phyloP scores from a whole-genome alignment of 2,329 filamentous ascomycete genomes.

The Claviceps sp. region DNA sequence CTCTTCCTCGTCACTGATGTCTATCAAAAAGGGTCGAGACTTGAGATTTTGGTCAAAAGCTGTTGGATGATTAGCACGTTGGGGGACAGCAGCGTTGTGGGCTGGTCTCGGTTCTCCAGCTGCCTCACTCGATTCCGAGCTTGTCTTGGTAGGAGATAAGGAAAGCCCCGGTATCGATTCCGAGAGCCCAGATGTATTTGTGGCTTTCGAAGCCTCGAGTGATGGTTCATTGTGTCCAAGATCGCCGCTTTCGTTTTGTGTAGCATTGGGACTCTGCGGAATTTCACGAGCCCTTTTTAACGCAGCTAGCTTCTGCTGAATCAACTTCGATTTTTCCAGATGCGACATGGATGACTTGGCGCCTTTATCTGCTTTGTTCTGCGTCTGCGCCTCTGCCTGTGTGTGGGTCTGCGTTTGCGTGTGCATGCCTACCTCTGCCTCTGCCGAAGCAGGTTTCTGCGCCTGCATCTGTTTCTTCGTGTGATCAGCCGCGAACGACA shows the following conservation, averaged over 20 bases:
- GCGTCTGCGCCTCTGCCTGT: background rate
- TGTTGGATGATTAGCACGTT: constrained; percentile 10
- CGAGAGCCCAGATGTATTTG: background rate
- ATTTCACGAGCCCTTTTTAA: constrained; percentile 46
- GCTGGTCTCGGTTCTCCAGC: constrained; percentile 39
- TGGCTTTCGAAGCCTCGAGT: background rate
- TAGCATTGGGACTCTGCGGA: constrained; percentile 9
- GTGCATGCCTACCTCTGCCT: background rate
- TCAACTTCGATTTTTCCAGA: constrained; percentile 57
- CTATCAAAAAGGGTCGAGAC: constrained; percentile 59
- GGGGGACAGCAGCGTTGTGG: constrained; percentile 53
- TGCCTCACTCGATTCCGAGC: constrained; percentile 9
- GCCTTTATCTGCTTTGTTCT: constrained; percentile 6
- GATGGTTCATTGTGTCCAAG: background rate
- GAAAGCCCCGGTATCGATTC: constrained; percentile 23
- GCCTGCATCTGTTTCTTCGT: background rate
- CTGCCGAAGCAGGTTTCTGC: background rate
- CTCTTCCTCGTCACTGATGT: constrained; percentile 64
- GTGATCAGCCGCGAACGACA: constrained; percentile 3
- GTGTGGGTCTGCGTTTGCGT: too few species aligned
- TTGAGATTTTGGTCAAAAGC: constrained; percentile 42
- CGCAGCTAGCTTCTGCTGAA: constrained; percentile 68
- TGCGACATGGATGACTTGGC: constrained; percentile 22
- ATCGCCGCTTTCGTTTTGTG: background rate
- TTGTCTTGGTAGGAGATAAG: constrained; percentile 14